These are phyloP conservation scores for Juncus inflexus DNA, from an alignment of 176 grass and related monocot species.

Conservation along the genomic window DNA sequence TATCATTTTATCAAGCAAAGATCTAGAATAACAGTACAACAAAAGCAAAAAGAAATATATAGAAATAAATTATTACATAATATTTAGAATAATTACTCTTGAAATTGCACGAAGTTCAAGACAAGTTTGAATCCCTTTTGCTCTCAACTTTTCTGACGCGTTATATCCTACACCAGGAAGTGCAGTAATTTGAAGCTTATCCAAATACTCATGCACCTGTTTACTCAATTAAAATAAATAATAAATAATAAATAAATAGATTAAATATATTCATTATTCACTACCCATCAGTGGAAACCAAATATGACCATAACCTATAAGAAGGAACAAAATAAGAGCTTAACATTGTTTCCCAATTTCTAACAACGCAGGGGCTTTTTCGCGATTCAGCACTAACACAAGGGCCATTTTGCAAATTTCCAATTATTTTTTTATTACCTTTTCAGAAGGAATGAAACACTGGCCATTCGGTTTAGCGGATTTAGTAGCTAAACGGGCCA, in stretches of 20 bases:
- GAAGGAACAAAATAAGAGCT: too few relatives aligned
- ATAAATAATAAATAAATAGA: neutral
- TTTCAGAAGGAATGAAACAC: constrained; percentile 60
- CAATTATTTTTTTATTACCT: constrained; percentile 28
- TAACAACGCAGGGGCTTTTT: too few relatives aligned
- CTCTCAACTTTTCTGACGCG: constrained; percentile 60
- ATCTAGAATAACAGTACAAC: too few relatives aligned
- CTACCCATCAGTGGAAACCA: too few relatives aligned
- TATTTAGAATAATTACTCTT: constrained; percentile 39
- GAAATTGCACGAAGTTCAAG: constrained; percentile 54
- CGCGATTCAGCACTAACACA: too few relatives aligned
- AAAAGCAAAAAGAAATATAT: too few relatives aligned
- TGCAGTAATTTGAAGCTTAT: constrained; percentile 68
- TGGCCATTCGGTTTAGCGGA: constrained; percentile 96
- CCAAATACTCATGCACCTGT: constrained; percentile 67
- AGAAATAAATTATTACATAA: constrained; percentile 22
- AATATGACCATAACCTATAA: too few relatives aligned
- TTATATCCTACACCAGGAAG: constrained; percentile 82
- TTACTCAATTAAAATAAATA: constrained; percentile 8
- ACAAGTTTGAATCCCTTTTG: constrained; percentile 56
- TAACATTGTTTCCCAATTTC: too few relatives aligned
- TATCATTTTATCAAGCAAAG: too few relatives aligned
- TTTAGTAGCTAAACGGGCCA: constrained; percentile 84
- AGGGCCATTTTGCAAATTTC: neutral
- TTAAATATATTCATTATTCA: too few relatives aligned